These are phyloP conservation scores for Leccinum subgranulosum DNA, from an alignment of 768 basidiomycete species.

Conservation along the genomic window DNA sequence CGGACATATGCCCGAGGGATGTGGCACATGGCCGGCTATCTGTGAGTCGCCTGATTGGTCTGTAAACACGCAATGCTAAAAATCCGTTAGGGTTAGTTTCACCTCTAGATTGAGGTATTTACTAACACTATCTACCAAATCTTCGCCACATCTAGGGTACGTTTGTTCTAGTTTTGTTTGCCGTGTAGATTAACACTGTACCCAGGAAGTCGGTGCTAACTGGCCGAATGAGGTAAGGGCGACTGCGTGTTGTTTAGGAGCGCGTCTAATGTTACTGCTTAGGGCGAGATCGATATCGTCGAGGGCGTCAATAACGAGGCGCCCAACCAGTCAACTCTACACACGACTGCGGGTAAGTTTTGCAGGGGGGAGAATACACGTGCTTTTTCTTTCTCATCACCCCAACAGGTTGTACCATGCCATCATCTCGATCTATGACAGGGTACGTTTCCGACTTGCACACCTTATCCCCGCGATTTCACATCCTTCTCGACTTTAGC, in stretches of 20 bases:
- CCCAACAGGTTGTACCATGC: constrained; percentile 30
- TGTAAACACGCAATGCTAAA: neutral
- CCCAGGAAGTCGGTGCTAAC: constrained; percentile 25
- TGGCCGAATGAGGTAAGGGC: constrained; percentile 25
- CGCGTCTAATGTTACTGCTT: neutral
- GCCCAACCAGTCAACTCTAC: constrained; percentile 32
- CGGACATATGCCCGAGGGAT: constrained; percentile 36
- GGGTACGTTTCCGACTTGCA: constrained; percentile 25
- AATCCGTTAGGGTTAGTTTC: constrained; percentile 24
- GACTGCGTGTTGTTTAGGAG: no score
- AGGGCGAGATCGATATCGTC: constrained; percentile 34
- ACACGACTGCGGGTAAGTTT: constrained; percentile 22
- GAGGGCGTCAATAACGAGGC: constrained; percentile 32
- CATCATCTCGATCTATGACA: constrained; percentile 24
- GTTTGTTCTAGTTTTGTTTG: neutral
- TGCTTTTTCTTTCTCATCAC: neutral
- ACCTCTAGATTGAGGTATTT: neutral
- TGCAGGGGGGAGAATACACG: no score
- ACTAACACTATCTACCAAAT: neutral
- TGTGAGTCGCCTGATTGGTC: constrained; percentile 22
- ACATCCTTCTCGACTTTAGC: constrained; percentile 6
- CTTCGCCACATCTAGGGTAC: constrained; percentile 19
- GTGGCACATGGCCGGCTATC: constrained; percentile 38
- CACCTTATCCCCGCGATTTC: neutral
- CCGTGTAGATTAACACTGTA: neutral